Evolutionary conservation across 2,329 filamentous ascomycete genomes (phyloP).

Genomic region (Alternaria postmessia): DNA sequence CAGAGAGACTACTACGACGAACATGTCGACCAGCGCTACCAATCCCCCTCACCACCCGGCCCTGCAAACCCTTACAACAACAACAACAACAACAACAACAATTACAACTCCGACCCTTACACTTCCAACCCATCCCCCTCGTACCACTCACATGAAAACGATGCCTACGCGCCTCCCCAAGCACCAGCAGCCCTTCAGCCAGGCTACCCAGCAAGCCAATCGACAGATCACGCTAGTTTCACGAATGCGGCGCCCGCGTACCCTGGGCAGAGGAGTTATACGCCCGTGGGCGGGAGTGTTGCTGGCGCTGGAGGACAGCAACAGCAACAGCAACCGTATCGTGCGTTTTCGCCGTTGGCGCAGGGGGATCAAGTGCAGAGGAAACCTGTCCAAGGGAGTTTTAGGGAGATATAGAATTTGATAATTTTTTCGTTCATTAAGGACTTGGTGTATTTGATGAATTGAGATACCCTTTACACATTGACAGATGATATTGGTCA

Average conservation of each 20-base stretch:
- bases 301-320: neutral
- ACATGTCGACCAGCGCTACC: conserved; percentile 1
- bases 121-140: neutral
- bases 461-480: no score
- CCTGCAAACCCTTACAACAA: conserved; percentile 2
- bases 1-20: conserved; percentile 15
- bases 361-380: neutral
- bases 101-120: neutral
- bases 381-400: conserved; percentile 4
- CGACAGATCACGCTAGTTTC: neutral
- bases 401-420: conserved; percentile 10
- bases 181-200: neutral
- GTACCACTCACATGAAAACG: neutral
- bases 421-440: no score
- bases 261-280: conserved; percentile 10
- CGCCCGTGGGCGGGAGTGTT: neutral
- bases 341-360: conserved; percentile 12
- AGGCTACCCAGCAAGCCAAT: neutral
- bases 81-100: conserved; percentile 6
- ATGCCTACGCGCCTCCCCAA: neutral
- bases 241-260: conserved; percentile 9
- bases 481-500: no score
- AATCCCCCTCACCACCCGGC: conserved; percentile 4
- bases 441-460: no score
- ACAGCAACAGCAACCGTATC: conserved; percentile 6